Percentiles rank a stretch among this genome's conserved stretches.
These are phyloP conservation scores for Aspergillus aculeatus DNA, from an alignment of 2,329 filamentous ascomycete genomes.

Conservation along the genomic window DNA sequence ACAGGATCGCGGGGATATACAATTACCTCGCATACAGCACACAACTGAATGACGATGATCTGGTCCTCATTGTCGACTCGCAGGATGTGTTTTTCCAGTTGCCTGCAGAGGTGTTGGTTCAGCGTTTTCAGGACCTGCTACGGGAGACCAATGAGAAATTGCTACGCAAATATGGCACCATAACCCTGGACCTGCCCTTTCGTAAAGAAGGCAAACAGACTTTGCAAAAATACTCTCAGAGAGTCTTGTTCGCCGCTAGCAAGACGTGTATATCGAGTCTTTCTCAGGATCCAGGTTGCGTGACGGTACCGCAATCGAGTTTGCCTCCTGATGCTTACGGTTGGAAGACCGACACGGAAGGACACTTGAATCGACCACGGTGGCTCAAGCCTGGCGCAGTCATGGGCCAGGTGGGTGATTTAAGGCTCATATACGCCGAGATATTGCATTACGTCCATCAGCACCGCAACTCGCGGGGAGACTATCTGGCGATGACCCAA, in stretches of 20 bases:
- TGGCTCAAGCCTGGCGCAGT: slow-evolving; percentile 51
- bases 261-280: slow-evolving; percentile 52
- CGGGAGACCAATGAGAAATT: slow-evolving; percentile 55
- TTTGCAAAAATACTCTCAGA: slow-evolving; percentile 50
- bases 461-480: slow-evolving; percentile 33
- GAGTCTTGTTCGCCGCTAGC: slow-evolving; percentile 56
- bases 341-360: slow-evolving; percentile 42
- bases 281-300: slow-evolving; percentile 50
- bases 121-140: slow-evolving; percentile 59
- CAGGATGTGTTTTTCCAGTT: slow-evolving; percentile 66
- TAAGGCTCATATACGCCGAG: slow-evolving; percentile 48
- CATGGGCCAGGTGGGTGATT: slow-evolving; percentile 53
- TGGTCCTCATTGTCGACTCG: slow-evolving; percentile 64
- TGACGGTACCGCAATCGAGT: slow-evolving; percentile 52
- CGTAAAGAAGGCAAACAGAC: slow-evolving; percentile 21
- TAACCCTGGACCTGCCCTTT: slow-evolving; percentile 22
- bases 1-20: slow-evolving; percentile 47
- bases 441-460: slow-evolving; percentile 41
- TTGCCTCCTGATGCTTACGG: slow-evolving; percentile 52
- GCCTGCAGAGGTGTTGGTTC: slow-evolving; percentile 61
- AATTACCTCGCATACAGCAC: slow-evolving; percentile 50
- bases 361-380: slow-evolving; percentile 44
- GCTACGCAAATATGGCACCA: slow-evolving; percentile 49
- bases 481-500: slow-evolving; percentile 51
- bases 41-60: slow-evolving; percentile 56